Conservation (phyloP, 805 yeast species). For the Debaryomyces maramus region DNA sequence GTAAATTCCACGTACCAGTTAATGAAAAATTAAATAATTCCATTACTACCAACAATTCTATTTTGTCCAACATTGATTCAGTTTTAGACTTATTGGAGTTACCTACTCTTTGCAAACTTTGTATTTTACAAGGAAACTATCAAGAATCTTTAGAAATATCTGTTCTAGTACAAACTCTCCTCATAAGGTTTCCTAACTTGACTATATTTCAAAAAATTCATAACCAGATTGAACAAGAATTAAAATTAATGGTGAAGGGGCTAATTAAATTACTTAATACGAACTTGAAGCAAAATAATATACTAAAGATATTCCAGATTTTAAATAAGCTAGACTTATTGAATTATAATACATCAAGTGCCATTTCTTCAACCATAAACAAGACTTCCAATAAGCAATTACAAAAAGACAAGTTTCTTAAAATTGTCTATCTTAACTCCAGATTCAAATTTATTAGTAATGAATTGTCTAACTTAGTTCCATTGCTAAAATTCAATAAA, state of each 20-base stretch:
- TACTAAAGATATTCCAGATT: constrained; percentile 76
- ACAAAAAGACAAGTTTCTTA: constrained; percentile 27
- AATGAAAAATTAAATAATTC: constrained; percentile 22
- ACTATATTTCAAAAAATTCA: constrained; percentile 52
- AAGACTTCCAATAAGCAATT: constrained; percentile 3
- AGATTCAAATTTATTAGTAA: constrained; percentile 64
- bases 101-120: constrained; percentile 80
- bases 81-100: constrained; percentile 78
- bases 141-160: constrained; percentile 87
- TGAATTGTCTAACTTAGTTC: constrained; percentile 58
- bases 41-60: constrained; percentile 27
- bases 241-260: constrained; percentile 66
- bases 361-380: constrained; percentile 2
- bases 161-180: constrained; percentile 66
- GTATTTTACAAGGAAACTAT: constrained; percentile 83
- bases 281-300: constrained; percentile 73
- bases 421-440: constrained; percentile 63
- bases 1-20: constrained; percentile 12
- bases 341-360: constrained; percentile 5
- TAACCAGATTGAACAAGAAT: constrained; percentile 52
- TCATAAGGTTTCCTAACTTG: constrained; percentile 66
- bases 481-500: constrained; percentile 51
- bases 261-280: constrained; percentile 69
- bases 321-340: constrained; percentile 58
- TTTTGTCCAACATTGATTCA: constrained; percentile 64